phyloP scores from a whole-genome alignment of 2,329 filamentous ascomycete species.

The Exophiala lecanii-corni region DNA sequence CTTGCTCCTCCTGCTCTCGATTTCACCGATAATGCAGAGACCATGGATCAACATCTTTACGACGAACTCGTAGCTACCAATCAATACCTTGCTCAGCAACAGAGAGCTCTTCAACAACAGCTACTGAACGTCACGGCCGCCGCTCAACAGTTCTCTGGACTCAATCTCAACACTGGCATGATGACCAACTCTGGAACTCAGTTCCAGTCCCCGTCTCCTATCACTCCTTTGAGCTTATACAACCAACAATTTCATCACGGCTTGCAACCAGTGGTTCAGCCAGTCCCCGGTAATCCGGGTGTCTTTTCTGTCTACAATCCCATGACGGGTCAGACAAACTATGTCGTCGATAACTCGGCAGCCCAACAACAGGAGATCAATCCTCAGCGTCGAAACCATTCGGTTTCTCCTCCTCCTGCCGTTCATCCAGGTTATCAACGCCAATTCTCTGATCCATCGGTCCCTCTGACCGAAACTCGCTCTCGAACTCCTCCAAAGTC shows the following conservation, averaged over 20 bases:
- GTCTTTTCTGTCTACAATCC: conserved; percentile 82
- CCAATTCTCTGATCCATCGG: conserved; percentile 70
- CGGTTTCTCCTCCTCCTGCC: conserved; percentile 40
- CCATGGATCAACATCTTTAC: conserved; percentile 81
- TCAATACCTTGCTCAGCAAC: conserved; percentile 86
- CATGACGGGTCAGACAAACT: conserved; percentile 75
- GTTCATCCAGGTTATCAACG: conserved; percentile 63
- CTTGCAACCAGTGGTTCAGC: conserved; percentile 59
- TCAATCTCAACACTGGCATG: conserved; percentile 57
- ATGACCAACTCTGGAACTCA: conserved; percentile 43
- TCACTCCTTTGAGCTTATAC: conserved; percentile 55
- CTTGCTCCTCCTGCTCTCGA: conserved; percentile 77
- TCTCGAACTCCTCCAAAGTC: conserved; percentile 60
- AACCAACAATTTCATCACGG: conserved; percentile 64
- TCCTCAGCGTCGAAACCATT: conserved; percentile 12
- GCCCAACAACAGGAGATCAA: conserved; percentile 44
- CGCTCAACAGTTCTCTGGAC: conserved; percentile 73
- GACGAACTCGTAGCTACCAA: conserved; percentile 89
- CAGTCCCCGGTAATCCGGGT: conserved; percentile 65
- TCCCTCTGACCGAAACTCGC: conserved; percentile 48
- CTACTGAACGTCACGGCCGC: conserved; percentile 77
- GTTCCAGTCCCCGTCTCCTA: conserved; percentile 49
- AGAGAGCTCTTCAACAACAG: conserved; percentile 92
- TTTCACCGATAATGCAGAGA: conserved; percentile 63
- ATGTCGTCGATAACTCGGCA: conserved; percentile 66